Conservation (phyloP, 1,284 basidiomycete genomes). For the Xerocomus subilludens region DNA sequence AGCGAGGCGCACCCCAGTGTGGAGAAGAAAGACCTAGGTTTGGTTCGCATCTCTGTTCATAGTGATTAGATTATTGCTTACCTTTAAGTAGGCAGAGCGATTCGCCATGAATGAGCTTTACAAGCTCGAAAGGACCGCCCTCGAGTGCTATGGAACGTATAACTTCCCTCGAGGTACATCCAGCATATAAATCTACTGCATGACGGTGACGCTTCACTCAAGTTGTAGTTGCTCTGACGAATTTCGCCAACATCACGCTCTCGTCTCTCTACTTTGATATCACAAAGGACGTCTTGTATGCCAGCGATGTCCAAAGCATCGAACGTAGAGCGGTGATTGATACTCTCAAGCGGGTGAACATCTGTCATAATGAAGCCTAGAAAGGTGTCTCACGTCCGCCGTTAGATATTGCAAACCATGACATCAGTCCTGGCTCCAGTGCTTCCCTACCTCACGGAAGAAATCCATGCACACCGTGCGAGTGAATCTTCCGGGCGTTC, state of each 20-base stretch:
- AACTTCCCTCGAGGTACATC: slow-evolving; percentile 85
- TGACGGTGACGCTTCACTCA: slow-evolving; percentile 26
- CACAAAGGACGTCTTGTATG: slow-evolving; percentile 92
- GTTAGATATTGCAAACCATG: slow-evolving; percentile 77
- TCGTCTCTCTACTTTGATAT: slow-evolving; percentile 94
- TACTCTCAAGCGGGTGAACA: slow-evolving; percentile 76
- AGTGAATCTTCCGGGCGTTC: slow-evolving; percentile 58
- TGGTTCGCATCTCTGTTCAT: slow-evolving; percentile 62
- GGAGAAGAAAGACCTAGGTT: slow-evolving; percentile 63
- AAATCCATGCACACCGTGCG: slow-evolving; percentile 67
- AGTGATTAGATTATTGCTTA: slow-evolving; percentile 19
- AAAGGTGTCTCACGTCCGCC: background rate
- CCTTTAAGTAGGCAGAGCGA: slow-evolving; percentile 71
- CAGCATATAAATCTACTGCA: background rate
- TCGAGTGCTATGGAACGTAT: slow-evolving; percentile 77
- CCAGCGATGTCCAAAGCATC: slow-evolving; percentile 64
- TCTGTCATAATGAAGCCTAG: background rate
- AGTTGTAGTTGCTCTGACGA: slow-evolving; percentile 71
- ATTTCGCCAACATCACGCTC: slow-evolving; percentile 76
- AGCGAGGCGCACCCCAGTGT: slow-evolving; percentile 51
- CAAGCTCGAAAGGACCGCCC: slow-evolving; percentile 73
- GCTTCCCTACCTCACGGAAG: slow-evolving; percentile 92
- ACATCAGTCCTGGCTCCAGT: slow-evolving; percentile 86
- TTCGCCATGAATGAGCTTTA: slow-evolving; percentile 90
- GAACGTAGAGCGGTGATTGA: slow-evolving; percentile 75